Evolutionary conservation across 768 basidiomycete genomes (phyloP).

Genomic region (Mrakia hoshinonis): DNA sequence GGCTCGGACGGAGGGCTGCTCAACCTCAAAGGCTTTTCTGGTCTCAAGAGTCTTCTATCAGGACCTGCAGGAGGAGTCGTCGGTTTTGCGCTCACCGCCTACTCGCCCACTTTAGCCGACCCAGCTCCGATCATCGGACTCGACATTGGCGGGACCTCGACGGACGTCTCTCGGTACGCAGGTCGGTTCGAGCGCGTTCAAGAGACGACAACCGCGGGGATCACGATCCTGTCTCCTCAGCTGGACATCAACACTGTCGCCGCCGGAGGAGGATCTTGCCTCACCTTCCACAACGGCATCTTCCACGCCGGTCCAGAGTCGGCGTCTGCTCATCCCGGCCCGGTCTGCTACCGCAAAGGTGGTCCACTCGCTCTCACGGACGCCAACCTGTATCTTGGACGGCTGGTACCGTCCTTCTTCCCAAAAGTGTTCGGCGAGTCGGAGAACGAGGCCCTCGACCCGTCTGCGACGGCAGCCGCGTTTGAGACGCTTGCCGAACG

Average conservation of each 20-base stretch:
- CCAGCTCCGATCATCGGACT: slow-evolving; percentile 32
- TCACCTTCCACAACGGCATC: slow-evolving; percentile 33
- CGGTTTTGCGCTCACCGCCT: slow-evolving; percentile 25
- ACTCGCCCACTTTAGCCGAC: not conserved
- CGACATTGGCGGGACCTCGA: slow-evolving; percentile 32
- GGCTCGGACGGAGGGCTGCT: slow-evolving; percentile 17
- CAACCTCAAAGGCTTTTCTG: slow-evolving; percentile 27
- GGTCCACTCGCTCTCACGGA: slow-evolving; percentile 36
- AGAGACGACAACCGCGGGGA: slow-evolving; percentile 26
- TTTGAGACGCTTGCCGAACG: slow-evolving; percentile 29
- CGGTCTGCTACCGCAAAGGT: slow-evolving; percentile 34
- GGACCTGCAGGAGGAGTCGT: slow-evolving; percentile 35
- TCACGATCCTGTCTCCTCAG: slow-evolving; percentile 20
- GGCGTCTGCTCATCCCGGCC: slow-evolving; percentile 29
- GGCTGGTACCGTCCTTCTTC: slow-evolving; percentile 32
- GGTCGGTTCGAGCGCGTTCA: slow-evolving; percentile 31
- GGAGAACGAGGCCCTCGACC: slow-evolving; percentile 31
- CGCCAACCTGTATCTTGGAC: slow-evolving; percentile 36
- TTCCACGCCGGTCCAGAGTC: slow-evolving; percentile 33
- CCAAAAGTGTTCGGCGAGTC: slow-evolving; percentile 30
- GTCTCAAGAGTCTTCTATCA: slow-evolving; percentile 31
- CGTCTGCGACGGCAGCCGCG: slow-evolving; percentile 16
- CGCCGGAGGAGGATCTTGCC: slow-evolving; percentile 32
- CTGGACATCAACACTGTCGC: slow-evolving; percentile 29
- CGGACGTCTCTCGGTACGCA: slow-evolving; percentile 32